phyloP scores from a whole-genome alignment of 1,139 yeast species.

The Zygosaccharomyces pseudobailii region DNA sequence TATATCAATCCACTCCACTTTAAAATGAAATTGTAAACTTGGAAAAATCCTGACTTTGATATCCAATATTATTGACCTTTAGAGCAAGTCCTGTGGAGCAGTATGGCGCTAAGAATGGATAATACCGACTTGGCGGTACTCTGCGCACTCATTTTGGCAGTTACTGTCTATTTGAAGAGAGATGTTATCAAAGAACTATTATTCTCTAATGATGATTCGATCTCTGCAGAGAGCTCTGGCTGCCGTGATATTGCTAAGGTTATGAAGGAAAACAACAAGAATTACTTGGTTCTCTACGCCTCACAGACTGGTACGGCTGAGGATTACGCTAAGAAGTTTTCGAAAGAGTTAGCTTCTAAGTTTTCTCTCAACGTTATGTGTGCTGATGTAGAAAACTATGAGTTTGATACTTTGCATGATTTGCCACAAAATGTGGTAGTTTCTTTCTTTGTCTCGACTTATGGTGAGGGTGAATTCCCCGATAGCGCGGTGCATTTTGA shows the following conservation, averaged over 20 bases:
- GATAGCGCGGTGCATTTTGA: slow-evolving; percentile 80
- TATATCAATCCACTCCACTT: background rate
- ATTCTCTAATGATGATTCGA: slow-evolving; percentile 38
- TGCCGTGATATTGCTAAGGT: slow-evolving; percentile 63
- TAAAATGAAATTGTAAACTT: background rate
- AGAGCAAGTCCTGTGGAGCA: background rate
- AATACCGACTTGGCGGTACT: slow-evolving; percentile 68
- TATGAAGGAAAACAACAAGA: slow-evolving; percentile 60
- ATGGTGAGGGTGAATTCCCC: slow-evolving; percentile 98
- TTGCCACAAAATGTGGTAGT: slow-evolving; percentile 49
- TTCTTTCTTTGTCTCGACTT: slow-evolving; percentile 81
- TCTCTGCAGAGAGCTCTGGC: slow-evolving; percentile 20
- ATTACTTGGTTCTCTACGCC: slow-evolving; percentile 79
- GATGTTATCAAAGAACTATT: slow-evolving; percentile 53
- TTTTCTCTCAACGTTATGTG: slow-evolving; percentile 72
- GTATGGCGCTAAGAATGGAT: slow-evolving; percentile 43
- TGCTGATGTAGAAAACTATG: slow-evolving; percentile 85
- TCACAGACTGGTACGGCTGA: slow-evolving; percentile 99
- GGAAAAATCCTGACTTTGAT: background rate
- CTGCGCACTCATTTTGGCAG: slow-evolving; percentile 57
- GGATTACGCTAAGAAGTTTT: slow-evolving; percentile 85
- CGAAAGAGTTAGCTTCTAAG: slow-evolving; percentile 80
- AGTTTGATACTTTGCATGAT: slow-evolving; percentile 66
- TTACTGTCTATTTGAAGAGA: slow-evolving; percentile 62
- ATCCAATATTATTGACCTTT: background rate